phyloP scores from a whole-genome alignment of 2,329 filamentous ascomycete genomes.

The Xylariaceae sp. region DNA sequence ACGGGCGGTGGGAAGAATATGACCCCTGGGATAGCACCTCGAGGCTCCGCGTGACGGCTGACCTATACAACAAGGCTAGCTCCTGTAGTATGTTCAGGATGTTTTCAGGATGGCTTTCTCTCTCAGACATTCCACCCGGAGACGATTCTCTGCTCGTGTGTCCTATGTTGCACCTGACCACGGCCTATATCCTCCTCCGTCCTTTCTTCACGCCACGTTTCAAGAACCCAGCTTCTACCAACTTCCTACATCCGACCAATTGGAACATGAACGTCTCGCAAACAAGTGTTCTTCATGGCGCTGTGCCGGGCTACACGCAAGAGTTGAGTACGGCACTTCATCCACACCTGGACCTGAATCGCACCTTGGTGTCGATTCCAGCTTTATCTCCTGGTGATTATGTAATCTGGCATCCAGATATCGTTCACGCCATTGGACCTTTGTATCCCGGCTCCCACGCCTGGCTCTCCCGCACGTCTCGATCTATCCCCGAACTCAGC shows the following conservation, averaged over 20 bases:
- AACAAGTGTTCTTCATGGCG: constrained; percentile 64
- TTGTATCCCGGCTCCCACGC: constrained; percentile 54
- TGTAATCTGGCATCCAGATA: constrained; percentile 79
- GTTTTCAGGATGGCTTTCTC: constrained; percentile 85
- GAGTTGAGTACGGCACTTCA: constrained; percentile 62
- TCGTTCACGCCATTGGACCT: constrained; percentile 76
- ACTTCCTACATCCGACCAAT: constrained; percentile 50
- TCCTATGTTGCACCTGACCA: constrained; percentile 70
- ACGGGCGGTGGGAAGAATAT: constrained; percentile 75
- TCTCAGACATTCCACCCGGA: constrained; percentile 66
- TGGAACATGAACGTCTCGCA: constrained; percentile 51
- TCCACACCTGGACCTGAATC: constrained; percentile 62
- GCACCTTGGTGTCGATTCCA: constrained; percentile 68
- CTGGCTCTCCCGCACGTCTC: background rate
- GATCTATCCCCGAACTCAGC: background rate
- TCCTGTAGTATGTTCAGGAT: constrained; percentile 81
- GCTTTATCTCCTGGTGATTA: constrained; percentile 67
- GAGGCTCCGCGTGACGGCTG: constrained; percentile 63
- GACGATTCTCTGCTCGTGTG: constrained; percentile 79
- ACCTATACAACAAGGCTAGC: constrained; percentile 78
- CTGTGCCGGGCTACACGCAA: constrained; percentile 62
- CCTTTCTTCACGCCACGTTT: constrained; percentile 69
- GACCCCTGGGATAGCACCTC: constrained; percentile 76
- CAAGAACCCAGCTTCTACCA: constrained; percentile 36
- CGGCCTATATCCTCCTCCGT: constrained; percentile 74